Evolutionary conservation across 2,329 filamentous ascomycete genomes (phyloP), one percentile per base, ranked within the genome.

Genomic region (Claviceps cyperi): DNA sequence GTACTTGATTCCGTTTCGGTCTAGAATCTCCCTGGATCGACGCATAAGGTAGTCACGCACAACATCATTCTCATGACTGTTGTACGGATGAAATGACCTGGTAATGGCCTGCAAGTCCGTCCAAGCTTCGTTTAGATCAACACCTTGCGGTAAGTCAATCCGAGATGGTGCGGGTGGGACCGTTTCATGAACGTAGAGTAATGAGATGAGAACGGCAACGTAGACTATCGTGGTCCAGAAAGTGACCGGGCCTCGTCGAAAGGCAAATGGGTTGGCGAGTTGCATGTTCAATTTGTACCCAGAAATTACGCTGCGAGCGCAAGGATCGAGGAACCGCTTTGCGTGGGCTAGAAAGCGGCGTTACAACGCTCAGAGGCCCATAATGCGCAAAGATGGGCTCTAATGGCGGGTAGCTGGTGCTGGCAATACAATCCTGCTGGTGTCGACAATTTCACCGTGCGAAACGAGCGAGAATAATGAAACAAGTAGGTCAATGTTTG

Each of bases 71-170:
- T 78, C 74, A 52, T 75, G 82, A 57, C 84, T 90, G 67, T 95
- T 96, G 70, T 87, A 95, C 0, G 92, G 91, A 63, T 95, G 92
- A 62, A 85, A 92, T 1, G 75, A 73, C 55, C 74, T 74, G 36
- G 84, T 91, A 46, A 98, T 74, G 50, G 74, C 70, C 53, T 88
- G 80, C 35, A 98, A 73, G 62, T 97, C 90, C 13, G 74, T 67
- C 90, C 90, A 97, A 38, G 91, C 88, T 66, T 94, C 81, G 2
- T 83, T 84, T 49, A 97, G 69, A 60, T 95, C 87, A 59, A 94
- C 69, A 17, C 88, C 89, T 8, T 56, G 57, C 35, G 58, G 70
- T 61, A 76, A 5, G 68, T 68, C 9, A 67, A 57, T 54, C 49
- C 72, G 70, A 3, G 62, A 66, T 0, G 86, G 83, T 47, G 80